Base-by-base conservation (phyloP, 2,329 filamentous ascomycete species). In the Malbranchea zuffiana region DNA sequence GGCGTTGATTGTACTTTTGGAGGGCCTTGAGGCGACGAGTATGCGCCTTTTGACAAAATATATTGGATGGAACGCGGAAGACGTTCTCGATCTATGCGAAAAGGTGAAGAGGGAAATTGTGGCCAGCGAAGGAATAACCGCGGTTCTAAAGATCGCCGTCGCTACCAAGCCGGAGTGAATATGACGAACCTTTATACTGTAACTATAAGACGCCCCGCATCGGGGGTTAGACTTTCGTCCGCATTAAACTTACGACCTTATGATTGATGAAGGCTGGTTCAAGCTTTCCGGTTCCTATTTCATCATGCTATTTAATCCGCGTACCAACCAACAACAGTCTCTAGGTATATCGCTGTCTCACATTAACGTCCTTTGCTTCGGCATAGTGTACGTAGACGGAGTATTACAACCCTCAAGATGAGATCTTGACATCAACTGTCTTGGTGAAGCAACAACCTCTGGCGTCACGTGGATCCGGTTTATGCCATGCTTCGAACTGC, bases 21-120 rank as follows among this genome's bases (percentile, higher is more conserved):
- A 65, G 43, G 57, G 60, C 0, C 37, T 65, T 11, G 62, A 65
- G 42, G 59, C 60, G 3, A 44, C 48, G 24, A 55, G 55, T 30
- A 40, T 64, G 34, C 50, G 62, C 5, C 48, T 51, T 6, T 38
- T 65, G 28, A 64, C 61, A 3, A 47, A 47, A 12, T 48, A 45
- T 8, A 47, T 48, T 2, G 51, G 49, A 10, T 65, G 57, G 55
- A 53, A 48, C 4, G 44, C 47, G 16, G 55, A 56, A 3, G 49
- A 50, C 12, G 60, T 59, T 6, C 47, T 48, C 30, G 53, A 57
- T 26, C 45, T 63, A 5, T 62, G 57, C 47, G 55, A 54, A 16
- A 54, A 55, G 41, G 60, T 61, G n/a, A 52, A 55, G 39, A 41
- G 40, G 27, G 60, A 63, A 45, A 39, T 62, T n/a, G 44, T 59